Percentiles rank a stretch among this genome's conserved stretches.
These are phyloP conservation scores for Monilinia polystroma DNA, from an alignment of 2,329 filamentous ascomycete genomes.

Conservation along the genomic window DNA sequence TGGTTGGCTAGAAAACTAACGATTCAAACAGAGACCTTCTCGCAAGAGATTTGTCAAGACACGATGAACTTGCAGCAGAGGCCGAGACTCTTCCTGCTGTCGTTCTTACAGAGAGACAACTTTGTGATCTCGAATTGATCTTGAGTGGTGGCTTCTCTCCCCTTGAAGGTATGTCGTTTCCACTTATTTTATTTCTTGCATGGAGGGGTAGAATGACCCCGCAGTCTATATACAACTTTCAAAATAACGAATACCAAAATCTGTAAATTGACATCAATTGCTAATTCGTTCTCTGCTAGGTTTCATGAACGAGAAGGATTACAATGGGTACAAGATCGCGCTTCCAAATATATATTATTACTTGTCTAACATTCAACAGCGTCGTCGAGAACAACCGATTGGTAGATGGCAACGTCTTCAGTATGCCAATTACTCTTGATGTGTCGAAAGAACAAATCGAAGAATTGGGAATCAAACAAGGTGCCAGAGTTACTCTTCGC, in stretches of 20 bases:
- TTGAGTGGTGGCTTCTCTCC: slow-evolving; percentile 98
- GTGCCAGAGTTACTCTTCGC: slow-evolving; percentile 80
- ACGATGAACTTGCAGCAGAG: slow-evolving; percentile 76
- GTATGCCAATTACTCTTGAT: slow-evolving; percentile 95
- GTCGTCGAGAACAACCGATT: slow-evolving; percentile 89
- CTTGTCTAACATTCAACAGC: slow-evolving; percentile 49
- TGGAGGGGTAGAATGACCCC: slow-evolving; percentile 35
- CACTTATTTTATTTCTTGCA: slow-evolving; percentile 25
- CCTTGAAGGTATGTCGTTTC: slow-evolving; percentile 71
- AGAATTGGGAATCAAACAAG: slow-evolving; percentile 71
- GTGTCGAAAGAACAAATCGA: slow-evolving; percentile 73
- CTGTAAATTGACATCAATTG: slow-evolving; percentile 20
- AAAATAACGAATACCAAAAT: background rate
- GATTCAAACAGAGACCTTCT: slow-evolving; percentile 65
- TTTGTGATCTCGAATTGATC: slow-evolving; percentile 96
- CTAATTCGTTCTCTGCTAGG: slow-evolving; percentile 52
- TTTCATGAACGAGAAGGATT: slow-evolving; percentile 97
- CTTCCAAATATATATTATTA: slow-evolving; percentile 15
- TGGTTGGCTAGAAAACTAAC: slow-evolving; percentile 13
- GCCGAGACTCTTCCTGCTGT: slow-evolving; percentile 84
- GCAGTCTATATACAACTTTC: slow-evolving; percentile 24
- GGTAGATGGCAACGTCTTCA: slow-evolving; percentile 85
- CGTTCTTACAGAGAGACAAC: slow-evolving; percentile 84
- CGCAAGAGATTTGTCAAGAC: slow-evolving; percentile 83
- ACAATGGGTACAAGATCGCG: slow-evolving; percentile 69